Conservation (phyloP, 2,329 filamentous ascomycete species). For the Penicillium oxalicum region DNA sequence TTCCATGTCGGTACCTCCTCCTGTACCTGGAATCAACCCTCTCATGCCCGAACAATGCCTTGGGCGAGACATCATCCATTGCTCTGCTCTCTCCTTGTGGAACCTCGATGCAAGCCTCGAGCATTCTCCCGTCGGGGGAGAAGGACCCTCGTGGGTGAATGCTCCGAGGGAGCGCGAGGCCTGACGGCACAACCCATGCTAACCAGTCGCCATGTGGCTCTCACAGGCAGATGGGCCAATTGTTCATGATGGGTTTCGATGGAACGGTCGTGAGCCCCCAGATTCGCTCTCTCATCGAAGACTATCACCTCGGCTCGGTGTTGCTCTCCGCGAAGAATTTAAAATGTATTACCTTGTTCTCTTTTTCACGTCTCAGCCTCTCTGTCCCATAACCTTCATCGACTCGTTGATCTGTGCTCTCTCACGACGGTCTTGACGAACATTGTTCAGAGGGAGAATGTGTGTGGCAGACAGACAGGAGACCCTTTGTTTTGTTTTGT, state of each 20-base stretch:
- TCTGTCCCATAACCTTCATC: neutral
- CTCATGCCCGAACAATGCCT: neutral
- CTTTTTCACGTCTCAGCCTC: neutral
- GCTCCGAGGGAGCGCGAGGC: slow-evolving; percentile 1
- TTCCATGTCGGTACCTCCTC: no score
- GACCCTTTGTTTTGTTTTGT: neutral
- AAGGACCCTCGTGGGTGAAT: slow-evolving; percentile 60
- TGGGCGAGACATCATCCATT: neutral
- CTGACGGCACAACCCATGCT: slow-evolving; percentile 21
- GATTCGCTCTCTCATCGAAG: slow-evolving; percentile 57
- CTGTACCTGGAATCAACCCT: no score
- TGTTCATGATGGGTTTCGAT: slow-evolving; percentile 64
- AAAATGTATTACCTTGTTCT: slow-evolving; percentile 47
- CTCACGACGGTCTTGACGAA: neutral
- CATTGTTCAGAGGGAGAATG: neutral
- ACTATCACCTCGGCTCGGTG: slow-evolving; percentile 79
- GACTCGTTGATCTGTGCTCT: no score
- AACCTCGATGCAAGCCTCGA: slow-evolving; percentile 30
- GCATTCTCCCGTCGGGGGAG: slow-evolving; percentile 50
- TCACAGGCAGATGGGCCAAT: slow-evolving; percentile 48
- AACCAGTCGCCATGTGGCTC: slow-evolving; percentile 47
- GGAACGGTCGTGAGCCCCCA: slow-evolving; percentile 58
- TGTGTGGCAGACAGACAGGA: neutral
- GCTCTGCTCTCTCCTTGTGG: slow-evolving; percentile 11
- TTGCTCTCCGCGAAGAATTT: slow-evolving; percentile 60